Conservation (phyloP, 257 asterid genomes). For the Lavandula angustifolia region DNA sequence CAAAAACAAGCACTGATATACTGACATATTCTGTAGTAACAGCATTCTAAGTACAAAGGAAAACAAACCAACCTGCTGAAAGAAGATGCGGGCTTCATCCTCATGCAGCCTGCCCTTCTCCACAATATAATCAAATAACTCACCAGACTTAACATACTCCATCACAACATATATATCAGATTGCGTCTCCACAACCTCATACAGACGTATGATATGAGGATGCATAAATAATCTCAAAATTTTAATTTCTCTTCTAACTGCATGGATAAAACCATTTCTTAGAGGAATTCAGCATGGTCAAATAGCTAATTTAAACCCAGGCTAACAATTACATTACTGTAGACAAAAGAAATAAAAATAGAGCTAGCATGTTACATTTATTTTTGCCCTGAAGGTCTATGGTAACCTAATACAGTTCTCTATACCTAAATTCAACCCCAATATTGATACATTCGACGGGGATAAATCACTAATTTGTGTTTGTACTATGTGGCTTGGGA, state of each 20-base stretch:
- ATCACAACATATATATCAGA: slow-evolving; percentile 81
- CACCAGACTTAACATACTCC: slow-evolving; percentile 89
- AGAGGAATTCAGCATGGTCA: slow-evolving; percentile 5
- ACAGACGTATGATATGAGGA: slow-evolving; percentile 87
- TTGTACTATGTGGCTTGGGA: background rate
- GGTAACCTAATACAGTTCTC: no score
- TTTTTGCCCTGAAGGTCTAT: background rate
- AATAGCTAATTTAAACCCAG: slow-evolving; percentile 13
- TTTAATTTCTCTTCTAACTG: slow-evolving; percentile 86
- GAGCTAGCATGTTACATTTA: background rate
- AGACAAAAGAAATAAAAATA: background rate
- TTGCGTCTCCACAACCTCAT: slow-evolving; percentile 86
- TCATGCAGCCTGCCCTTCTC: slow-evolving; percentile 89
- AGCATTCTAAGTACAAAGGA: background rate
- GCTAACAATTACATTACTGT: background rate
- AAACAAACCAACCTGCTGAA: slow-evolving; percentile 70
- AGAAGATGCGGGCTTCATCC: slow-evolving; percentile 83
- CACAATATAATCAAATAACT: slow-evolving; percentile 87
- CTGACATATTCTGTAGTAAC: slow-evolving; percentile 5
- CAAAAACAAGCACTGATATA: slow-evolving; percentile 4
- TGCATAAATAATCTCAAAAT: slow-evolving; percentile 87
- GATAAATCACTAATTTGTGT: background rate
- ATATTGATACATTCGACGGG: no score
- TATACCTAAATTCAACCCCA: background rate
- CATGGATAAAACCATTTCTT: slow-evolving; percentile 28